phyloP scores from a whole-genome alignment of 768 basidiomycete genomes.

The Calocybe gangraenosa region DNA sequence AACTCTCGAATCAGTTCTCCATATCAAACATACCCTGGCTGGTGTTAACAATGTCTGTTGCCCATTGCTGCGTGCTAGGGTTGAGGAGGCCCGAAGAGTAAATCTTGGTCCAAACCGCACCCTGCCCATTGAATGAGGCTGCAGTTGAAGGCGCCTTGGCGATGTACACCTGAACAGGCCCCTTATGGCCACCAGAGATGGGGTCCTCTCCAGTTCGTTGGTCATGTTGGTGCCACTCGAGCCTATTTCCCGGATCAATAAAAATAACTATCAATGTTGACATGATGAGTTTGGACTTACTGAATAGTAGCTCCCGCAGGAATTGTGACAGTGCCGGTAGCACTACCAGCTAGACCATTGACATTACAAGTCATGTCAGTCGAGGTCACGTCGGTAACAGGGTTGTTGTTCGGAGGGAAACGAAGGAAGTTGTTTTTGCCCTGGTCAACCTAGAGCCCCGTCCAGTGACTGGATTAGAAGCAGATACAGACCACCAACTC shows the following conservation, averaged over 20 bases:
- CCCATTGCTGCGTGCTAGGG: slow-evolving; percentile 28
- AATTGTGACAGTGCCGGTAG: slow-evolving; percentile 33
- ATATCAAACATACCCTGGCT: slow-evolving; percentile 26
- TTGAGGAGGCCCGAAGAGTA: slow-evolving; percentile 43
- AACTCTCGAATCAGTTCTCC: no score
- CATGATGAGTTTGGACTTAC: slow-evolving; percentile 13
- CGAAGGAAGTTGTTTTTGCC: slow-evolving; percentile 41
- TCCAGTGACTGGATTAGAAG: neutral
- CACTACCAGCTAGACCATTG: slow-evolving; percentile 35
- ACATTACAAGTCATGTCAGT: slow-evolving; percentile 49
- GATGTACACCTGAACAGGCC: slow-evolving; percentile 45
- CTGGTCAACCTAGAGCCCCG: slow-evolving; percentile 31
- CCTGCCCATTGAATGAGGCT: slow-evolving; percentile 41
- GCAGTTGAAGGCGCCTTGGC: slow-evolving; percentile 45
- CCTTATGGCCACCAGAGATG: slow-evolving; percentile 46
- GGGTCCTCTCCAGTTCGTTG: slow-evolving; percentile 49
- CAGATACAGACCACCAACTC: slow-evolving; percentile 5
- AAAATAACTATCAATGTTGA: neutral
- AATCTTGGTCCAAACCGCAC: slow-evolving; percentile 51
- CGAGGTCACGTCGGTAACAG: slow-evolving; percentile 47
- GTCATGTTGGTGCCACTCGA: slow-evolving; percentile 52
- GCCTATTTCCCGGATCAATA: slow-evolving; percentile 18
- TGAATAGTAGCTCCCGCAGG: slow-evolving; percentile 38
- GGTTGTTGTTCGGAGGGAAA: slow-evolving; percentile 49
- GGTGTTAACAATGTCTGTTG: slow-evolving; percentile 44